Evolutionary conservation across 2,329 filamentous ascomycete species (phyloP), one percentile per base, ranked within the genome.

Genomic region (Arachnomyces sp.): DNA sequence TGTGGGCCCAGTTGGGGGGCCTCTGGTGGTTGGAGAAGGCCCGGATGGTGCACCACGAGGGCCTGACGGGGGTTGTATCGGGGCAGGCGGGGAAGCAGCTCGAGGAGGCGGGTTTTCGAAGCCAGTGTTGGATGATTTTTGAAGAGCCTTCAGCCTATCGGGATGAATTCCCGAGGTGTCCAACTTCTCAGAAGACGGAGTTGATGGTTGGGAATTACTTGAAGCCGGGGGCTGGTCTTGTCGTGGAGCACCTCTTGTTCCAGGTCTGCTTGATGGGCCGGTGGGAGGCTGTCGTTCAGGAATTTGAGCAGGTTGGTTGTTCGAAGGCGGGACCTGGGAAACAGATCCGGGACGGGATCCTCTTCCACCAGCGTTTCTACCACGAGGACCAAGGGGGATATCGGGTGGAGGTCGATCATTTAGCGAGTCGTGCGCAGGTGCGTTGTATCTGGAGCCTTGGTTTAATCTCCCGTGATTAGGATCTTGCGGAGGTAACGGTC

Each of bases 351-450:
- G 65, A 30, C 68, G 62, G n/a, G 59, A 59, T 43, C 56, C 55
- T 32, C 65, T 56, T 8, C 55, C 56, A 39, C 54, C 45, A n/a
- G 53, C 48, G 40, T 58, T 63, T 43, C 60, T 65, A 44, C 59
- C 55, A 50, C 71, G 65, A 38, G 76, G 76, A 2, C 75, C 77
- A 30, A 72, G 74, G 16, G 76, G 75, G 36, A 63, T 68, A 14
- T 78, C 64, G 9, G 20, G 20, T 16, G 52, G 42, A 37, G 53
- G 42, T 9, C 57, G 45, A 9, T 64, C 62, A 38, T 25, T 25
- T 9, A 47, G 45, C n/a, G 68, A 64, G 40, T 74, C 70, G 39
- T 64, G 59, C 12, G 59, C 56, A 48, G 60, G 60, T n/a, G 63
- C 57, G 14, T 51, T 50, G 25, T 50, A 50, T 33, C 46, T 50